Conservation (phyloP, 2,329 filamentous ascomycete genomes). For the Aspergillus japonicus region DNA sequence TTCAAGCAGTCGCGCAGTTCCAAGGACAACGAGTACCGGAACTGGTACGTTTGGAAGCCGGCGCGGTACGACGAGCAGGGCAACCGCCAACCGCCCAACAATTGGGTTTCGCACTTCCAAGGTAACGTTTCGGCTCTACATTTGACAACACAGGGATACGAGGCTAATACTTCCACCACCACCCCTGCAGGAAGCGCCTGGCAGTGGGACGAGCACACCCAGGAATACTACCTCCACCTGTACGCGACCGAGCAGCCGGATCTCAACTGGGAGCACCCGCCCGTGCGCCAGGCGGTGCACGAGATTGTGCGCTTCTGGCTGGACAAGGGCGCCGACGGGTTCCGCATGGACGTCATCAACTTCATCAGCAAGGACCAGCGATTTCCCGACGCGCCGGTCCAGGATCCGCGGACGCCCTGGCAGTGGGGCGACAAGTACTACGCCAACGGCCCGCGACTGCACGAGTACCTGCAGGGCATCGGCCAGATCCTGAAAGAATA, state of each 20-base stretch:
- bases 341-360: conserved; percentile 74
- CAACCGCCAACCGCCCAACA: conserved; percentile 68
- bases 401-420: conserved; percentile 20
- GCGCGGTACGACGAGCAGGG: conserved; percentile 57
- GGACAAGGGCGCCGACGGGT: conserved; percentile 68
- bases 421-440: conserved; percentile 46
- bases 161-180: not conserved
- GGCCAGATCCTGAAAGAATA: conserved; percentile 56
- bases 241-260: conserved; percentile 77
- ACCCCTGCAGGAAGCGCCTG: conserved; percentile 38
- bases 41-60: conserved; percentile 65
- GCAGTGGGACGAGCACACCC: conserved; percentile 67
- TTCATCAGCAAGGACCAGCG: conserved; percentile 65
- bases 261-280: conserved; percentile 77
- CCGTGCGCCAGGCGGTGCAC: conserved; percentile 68
- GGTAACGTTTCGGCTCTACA: conserved; percentile 17
- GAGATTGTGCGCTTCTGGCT: conserved; percentile 78
- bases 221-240: conserved; percentile 74
- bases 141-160: too few relatives aligned
- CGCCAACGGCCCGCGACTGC: conserved; percentile 58
- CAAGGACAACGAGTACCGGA: conserved; percentile 61
- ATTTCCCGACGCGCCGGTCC: conserved; percentile 49
- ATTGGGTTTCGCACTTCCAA: conserved; percentile 51
- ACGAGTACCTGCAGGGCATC: conserved; percentile 58
- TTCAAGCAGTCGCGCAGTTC: conserved; percentile 65